Conservation (phyloP, 305 asterid genomes). For the Rubia balearica region DNA sequence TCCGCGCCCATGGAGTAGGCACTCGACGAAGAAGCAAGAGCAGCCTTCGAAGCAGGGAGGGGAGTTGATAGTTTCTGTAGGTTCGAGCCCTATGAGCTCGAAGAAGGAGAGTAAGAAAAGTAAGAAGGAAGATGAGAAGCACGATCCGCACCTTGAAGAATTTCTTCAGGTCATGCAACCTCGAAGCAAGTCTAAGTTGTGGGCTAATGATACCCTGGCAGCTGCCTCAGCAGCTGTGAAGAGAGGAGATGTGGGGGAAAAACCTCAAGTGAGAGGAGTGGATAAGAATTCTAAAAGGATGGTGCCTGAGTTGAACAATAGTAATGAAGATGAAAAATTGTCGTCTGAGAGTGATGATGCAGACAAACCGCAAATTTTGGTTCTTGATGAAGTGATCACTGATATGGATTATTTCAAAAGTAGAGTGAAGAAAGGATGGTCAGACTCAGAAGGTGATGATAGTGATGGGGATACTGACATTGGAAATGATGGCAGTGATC, state of each 20-base stretch:
- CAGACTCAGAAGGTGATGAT: conserved; percentile 61
- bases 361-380: conserved; percentile 25
- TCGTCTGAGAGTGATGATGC: conserved; percentile 26
- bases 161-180: conserved; percentile 81
- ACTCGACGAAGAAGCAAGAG: conserved; percentile 53
- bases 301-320: conserved; percentile 25
- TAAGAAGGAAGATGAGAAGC: conserved; percentile 39
- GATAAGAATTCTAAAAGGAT: conserved; percentile 22
- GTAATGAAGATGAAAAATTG: conserved; percentile 30
- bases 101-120: conserved; percentile 40
- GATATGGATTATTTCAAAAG: conserved; percentile 78
- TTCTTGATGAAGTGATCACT: conserved; percentile 42
- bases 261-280: conserved; percentile 24
- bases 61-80: conserved; percentile 22
- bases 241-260: conserved; percentile 25
- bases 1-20: conserved; percentile 91
- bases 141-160: conserved; percentile 74
- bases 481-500: conserved; percentile 24
- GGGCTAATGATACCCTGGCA: conserved; percentile 77
- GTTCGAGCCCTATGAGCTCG: conserved; percentile 22
- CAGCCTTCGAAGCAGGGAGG: conserved; percentile 33
- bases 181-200: conserved; percentile 72
- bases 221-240: conserved; percentile 37
- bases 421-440: conserved; percentile 62
- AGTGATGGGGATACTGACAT: conserved; percentile 34